Percentiles rank a stretch among this genome's conserved stretches.
These are phyloP conservation scores for Wickerhamomyces sp. DNA, from an alignment of 1,139 yeast genomes.

Conservation along the genomic window DNA sequence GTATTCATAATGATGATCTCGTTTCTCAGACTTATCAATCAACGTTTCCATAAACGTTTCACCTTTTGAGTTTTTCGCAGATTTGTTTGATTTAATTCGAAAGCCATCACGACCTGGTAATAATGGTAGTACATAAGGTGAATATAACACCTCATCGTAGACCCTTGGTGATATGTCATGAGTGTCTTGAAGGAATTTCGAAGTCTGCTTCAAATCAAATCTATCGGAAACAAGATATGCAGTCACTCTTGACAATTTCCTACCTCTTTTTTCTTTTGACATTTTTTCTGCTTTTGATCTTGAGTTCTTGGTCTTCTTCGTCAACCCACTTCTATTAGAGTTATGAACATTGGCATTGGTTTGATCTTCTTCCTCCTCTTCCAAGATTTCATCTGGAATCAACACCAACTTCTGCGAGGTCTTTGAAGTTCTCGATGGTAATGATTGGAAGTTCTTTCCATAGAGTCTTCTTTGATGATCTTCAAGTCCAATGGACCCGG, in stretches of 20 bases:
- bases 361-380: conserved; percentile 33
- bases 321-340: no score
- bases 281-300: conserved; percentile 59
- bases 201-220: conserved; percentile 58
- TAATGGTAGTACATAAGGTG: conserved; percentile 83
- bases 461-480: conserved; percentile 25
- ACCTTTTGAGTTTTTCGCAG: conserved; percentile 57
- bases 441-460: conserved; percentile 57
- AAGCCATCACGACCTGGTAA: conserved; percentile 85
- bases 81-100: conserved; percentile 74
- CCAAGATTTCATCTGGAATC: conserved; percentile 84
- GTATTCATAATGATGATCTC: conserved; percentile 88
- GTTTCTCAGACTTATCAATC: conserved; percentile 75
- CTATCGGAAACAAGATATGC: conserved; percentile 88
- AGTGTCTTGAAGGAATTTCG: conserved; percentile 56
- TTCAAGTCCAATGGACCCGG: conserved; percentile 26
- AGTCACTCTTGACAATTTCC: conserved; percentile 75
- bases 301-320: conserved; percentile 15
- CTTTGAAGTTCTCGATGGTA: conserved; percentile 85
- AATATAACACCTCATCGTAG: conserved; percentile 88
- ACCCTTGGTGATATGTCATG: conserved; percentile 83
- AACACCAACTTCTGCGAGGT: conserved; percentile 80
- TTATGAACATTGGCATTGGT: conserved; percentile 8
- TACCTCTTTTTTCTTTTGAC: conserved; percentile 63
- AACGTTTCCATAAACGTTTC: conserved; percentile 65